A percentile compares a stretch with the other conserved stretches of the same genome.
Evolutionary conservation across 1,284 basidiomycete genomes (phyloP).

Genomic region (Ganoderma lucidum): DNA sequence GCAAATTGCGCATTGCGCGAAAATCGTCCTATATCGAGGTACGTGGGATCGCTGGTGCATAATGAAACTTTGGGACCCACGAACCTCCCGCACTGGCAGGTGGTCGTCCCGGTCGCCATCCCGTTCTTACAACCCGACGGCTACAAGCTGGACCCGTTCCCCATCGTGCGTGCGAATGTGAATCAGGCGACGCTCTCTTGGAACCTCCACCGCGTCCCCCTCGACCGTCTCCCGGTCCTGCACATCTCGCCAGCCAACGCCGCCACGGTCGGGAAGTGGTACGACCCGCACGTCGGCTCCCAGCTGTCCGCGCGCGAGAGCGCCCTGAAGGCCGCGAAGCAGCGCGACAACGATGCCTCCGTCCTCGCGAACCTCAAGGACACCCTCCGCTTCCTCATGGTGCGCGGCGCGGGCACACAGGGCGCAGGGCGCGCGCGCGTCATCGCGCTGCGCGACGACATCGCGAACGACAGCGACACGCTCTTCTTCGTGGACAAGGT

Average conservation of each 20-base stretch:
- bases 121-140: slow-evolving; percentile 37
- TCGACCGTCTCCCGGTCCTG: slow-evolving; percentile 47
- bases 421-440: slow-evolving; percentile 26
- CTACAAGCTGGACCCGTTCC: slow-evolving; percentile 44
- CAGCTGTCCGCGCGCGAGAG: slow-evolving; percentile 45
- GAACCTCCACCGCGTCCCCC: slow-evolving; percentile 49
- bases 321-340: slow-evolving; percentile 26
- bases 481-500: slow-evolving; percentile 52
- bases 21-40: slow-evolving; percentile 64
- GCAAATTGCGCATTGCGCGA: slow-evolving; percentile 54
- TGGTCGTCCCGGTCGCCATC: slow-evolving; percentile 37
- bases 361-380: slow-evolving; percentile 44
- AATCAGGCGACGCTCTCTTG: slow-evolving; percentile 37
- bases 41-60: slow-evolving; percentile 35
- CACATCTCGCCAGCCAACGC: slow-evolving; percentile 23
- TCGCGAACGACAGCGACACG: slow-evolving; percentile 39
- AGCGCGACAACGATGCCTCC: slow-evolving; percentile 21
- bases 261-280: slow-evolving; percentile 37
- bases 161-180: slow-evolving; percentile 34
- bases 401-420: slow-evolving; percentile 36
- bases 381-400: slow-evolving; percentile 42
- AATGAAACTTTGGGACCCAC: slow-evolving; percentile 10
- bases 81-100: slow-evolving; percentile 30
- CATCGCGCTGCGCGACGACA: slow-evolving; percentile 43
- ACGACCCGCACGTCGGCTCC: slow-evolving; percentile 40